Conservation (phyloP, 2,329 filamentous ascomycete genomes). For the Aspergillus novoparasiticus region DNA sequence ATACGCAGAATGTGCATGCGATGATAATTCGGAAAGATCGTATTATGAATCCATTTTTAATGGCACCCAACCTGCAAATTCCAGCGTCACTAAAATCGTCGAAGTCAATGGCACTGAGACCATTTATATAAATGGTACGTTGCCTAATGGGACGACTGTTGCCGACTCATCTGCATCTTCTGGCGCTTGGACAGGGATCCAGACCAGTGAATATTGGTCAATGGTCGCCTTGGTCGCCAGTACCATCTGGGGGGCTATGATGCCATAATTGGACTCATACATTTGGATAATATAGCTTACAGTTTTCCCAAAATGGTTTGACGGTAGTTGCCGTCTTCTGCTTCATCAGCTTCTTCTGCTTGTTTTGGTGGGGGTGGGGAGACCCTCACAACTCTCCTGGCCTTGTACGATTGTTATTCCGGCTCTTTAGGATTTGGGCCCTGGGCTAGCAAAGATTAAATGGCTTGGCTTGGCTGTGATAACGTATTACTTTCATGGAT, state of each 20-base stretch:
- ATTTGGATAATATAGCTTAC: background rate
- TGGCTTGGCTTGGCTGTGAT: background rate
- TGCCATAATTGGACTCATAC: background rate
- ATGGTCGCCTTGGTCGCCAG: constrained; percentile 41
- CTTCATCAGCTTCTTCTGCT: background rate
- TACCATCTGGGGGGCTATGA: constrained; percentile 34
- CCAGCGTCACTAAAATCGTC: constrained; percentile 39
- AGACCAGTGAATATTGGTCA: constrained; percentile 46
- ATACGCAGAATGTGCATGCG: constrained; percentile 60
- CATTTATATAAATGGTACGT: constrained; percentile 52
- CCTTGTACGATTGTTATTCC: background rate
- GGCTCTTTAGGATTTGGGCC: background rate
- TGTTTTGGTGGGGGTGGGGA: background rate
- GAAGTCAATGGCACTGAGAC: constrained; percentile 47
- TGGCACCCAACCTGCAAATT: constrained; percentile 43
- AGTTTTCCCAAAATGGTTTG: background rate
- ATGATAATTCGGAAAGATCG: constrained; percentile 49
- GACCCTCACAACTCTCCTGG: background rate
- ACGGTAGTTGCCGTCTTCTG: background rate
- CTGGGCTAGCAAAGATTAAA: background rate
- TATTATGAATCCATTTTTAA: constrained; percentile 47
- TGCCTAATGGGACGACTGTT: constrained; percentile 49
- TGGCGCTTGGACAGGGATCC: constrained; percentile 26
- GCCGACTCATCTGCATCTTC: constrained; percentile 30
- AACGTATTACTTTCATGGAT: background rate